A percentile compares a stretch with the other conserved stretches of the same genome.
These are phyloP conservation scores for Oryza glumipatula DNA, from an alignment of 176 grass and related monocot genomes.

Conservation along the genomic window DNA sequence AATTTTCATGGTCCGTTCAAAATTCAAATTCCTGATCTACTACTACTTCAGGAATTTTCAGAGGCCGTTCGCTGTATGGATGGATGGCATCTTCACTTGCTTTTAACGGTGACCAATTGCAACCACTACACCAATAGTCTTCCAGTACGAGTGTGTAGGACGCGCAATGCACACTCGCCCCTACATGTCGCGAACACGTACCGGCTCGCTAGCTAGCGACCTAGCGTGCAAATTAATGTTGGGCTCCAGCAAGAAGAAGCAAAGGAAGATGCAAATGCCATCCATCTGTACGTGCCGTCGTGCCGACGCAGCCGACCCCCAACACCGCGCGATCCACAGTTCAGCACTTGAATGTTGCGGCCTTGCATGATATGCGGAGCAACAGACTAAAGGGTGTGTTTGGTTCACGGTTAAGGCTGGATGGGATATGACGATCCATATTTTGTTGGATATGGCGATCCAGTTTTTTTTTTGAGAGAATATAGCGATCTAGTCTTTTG, in stretches of 20 bases:
- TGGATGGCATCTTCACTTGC: too few relatives aligned
- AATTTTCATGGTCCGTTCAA: not conserved
- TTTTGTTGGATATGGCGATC: too few relatives aligned
- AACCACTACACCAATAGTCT: not conserved
- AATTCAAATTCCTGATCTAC: not conserved
- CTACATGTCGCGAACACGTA: not conserved
- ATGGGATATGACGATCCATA: too few relatives aligned
- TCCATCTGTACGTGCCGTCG: not conserved
- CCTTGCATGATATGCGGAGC: not conserved
- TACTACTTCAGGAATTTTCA: not conserved
- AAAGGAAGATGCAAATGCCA: not conserved
- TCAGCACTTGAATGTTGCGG: not conserved
- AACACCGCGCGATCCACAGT: not conserved
- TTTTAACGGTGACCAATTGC: not conserved
- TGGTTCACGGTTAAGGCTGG: too few relatives aligned
- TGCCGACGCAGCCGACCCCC: too few relatives aligned
- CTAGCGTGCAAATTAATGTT: too few relatives aligned
- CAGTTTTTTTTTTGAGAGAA: too few relatives aligned
- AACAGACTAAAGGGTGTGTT: not conserved
- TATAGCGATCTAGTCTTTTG: too few relatives aligned
- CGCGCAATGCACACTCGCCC: not conserved
- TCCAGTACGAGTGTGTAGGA: not conserved
- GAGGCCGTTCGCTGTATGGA: too few relatives aligned
- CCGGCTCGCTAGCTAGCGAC: not conserved
- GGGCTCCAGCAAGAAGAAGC: not conserved